Base-by-base conservation (phyloP, 257 asterid species). In the Plantago elongata region DNA sequence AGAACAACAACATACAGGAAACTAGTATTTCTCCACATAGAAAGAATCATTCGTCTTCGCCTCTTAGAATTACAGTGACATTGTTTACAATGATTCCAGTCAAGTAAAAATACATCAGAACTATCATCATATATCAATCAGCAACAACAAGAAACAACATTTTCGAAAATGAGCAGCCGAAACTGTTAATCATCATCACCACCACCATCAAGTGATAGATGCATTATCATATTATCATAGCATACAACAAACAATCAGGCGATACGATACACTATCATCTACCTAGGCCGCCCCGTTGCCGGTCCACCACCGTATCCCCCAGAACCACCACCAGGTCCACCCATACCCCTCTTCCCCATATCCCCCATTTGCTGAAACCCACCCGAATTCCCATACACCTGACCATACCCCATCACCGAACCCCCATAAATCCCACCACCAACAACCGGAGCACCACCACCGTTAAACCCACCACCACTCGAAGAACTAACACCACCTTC, bases 231-330 rank as follows among this genome's bases (percentile, higher is more conserved):
- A 57, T 14, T 14, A 57, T 55, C 40, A 34, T 34, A 34, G 40
- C 40, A 34, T 34, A 34, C 40, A 4, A 7, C 40, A 34, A 34
- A 34, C 40, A 62, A 62, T 60, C 46, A 46, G 38, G 42, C 46
- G 63, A 38, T 64, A 55, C n/a, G 48, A 14, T 5, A 55, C 17
- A 18, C 13, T 11, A 14, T 15, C 50, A 54, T 64, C 82, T 77
- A 77, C 69, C 78, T 74, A n/a, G 65, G 79, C 75, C 77, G 67
- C 63, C 83, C 83, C 1, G 70, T 55, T 14, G 79, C 30, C 9
- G 67, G 65, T 11, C 78, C 77, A 13, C 78, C 72, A n/a, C 72
- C 17, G 7, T 60, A 54, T 0, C 63, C 63, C 0, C 81, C 78
- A 9, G 62, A 72, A 69, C 73, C 13, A 69, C 73, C 13, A 52